Evolutionary conservation across 768 basidiomycete species (phyloP).

Genomic region (Boletales sp.): DNA sequence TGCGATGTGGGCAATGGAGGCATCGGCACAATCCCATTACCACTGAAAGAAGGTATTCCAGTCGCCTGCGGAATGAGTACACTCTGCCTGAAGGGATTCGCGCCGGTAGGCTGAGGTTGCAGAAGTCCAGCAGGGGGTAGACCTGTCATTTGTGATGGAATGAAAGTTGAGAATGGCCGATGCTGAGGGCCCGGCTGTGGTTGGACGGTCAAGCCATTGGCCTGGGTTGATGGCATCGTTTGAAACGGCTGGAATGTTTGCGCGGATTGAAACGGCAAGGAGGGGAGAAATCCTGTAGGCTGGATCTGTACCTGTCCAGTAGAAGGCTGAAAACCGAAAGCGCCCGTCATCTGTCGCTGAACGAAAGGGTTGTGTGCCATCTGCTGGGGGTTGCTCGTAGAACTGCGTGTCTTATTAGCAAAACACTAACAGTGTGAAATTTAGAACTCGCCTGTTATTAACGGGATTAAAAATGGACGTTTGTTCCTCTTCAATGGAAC

Average conservation of each 20-base stretch:
- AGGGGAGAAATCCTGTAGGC: constrained; percentile 51
- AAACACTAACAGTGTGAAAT: not conserved
- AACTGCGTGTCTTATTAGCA: constrained; percentile 34
- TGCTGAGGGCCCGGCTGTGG: constrained; percentile 39
- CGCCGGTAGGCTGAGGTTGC: constrained; percentile 54
- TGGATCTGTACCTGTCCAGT: constrained; percentile 46
- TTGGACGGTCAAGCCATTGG: constrained; percentile 32
- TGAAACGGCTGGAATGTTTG: constrained; percentile 19
- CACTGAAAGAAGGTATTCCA: constrained; percentile 47
- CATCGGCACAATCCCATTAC: constrained; percentile 16
- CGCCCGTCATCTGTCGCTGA: constrained; percentile 51
- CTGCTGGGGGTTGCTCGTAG: constrained; percentile 51
- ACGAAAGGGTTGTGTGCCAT: constrained; percentile 74
- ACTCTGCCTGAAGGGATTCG: constrained; percentile 84
- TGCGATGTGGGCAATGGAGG: constrained; percentile 10
- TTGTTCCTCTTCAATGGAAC: constrained; percentile 80
- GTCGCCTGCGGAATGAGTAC: constrained; percentile 65
- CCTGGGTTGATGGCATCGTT: constrained; percentile 5
- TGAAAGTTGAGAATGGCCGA: constrained; percentile 51
- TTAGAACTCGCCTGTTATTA: constrained; percentile 42
- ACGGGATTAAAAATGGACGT: constrained; percentile 67
- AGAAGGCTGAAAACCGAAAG: constrained; percentile 43
- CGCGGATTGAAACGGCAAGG: constrained; percentile 39
- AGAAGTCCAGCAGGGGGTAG: constrained; percentile 41
- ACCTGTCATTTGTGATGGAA: constrained; percentile 54